phyloP scores from a whole-genome alignment of 2,329 filamentous ascomycete species.

The Mariannaea elegans region DNA sequence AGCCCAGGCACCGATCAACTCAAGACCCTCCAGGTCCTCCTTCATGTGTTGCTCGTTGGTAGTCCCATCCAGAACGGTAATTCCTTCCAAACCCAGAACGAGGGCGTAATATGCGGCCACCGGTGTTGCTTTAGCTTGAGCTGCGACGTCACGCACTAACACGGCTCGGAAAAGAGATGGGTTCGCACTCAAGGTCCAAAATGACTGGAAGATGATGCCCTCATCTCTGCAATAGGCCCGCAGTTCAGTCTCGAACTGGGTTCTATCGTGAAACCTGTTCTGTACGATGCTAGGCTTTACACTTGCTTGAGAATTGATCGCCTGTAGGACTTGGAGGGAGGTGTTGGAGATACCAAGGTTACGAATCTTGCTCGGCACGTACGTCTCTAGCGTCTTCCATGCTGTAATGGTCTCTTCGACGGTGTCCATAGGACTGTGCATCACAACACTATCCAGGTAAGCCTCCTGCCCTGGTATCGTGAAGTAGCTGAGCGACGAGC shows the following conservation, averaged over 20 bases:
- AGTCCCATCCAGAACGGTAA: slow-evolving; percentile 58
- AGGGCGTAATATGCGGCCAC: slow-evolving; percentile 58
- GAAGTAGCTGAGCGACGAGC: slow-evolving; percentile 72
- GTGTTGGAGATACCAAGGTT: slow-evolving; percentile 81
- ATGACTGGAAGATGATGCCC: slow-evolving; percentile 60
- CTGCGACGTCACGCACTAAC: slow-evolving; percentile 62
- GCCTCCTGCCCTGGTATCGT: slow-evolving; percentile 48
- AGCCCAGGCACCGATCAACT: slow-evolving; percentile 53
- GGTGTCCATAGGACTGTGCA: slow-evolving; percentile 67
- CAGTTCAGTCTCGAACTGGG: slow-evolving; percentile 67
- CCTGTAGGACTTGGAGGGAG: slow-evolving; percentile 63
- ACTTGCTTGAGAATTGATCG: slow-evolving; percentile 56
- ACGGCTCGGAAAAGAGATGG: slow-evolving; percentile 46
- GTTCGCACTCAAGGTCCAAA: slow-evolving; percentile 64
- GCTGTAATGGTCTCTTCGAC: slow-evolving; percentile 64
- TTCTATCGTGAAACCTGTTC: slow-evolving; percentile 74
- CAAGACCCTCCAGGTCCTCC: slow-evolving; percentile 56
- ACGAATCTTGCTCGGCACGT: slow-evolving; percentile 71
- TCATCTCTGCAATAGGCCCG: slow-evolving; percentile 59
- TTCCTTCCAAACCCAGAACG: slow-evolving; percentile 55
- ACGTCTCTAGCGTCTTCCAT: slow-evolving; percentile 72
- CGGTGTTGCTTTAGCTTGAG: slow-evolving; percentile 45
- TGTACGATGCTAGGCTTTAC: slow-evolving; percentile 70
- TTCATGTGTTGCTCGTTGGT: slow-evolving; percentile 57
- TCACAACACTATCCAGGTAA: slow-evolving; percentile 78